Percentiles rank a stretch among this genome's conserved stretches.
Evolutionary conservation across 2,329 filamentous ascomycete species (phyloP).

Genomic region (Penicillium sp.): DNA sequence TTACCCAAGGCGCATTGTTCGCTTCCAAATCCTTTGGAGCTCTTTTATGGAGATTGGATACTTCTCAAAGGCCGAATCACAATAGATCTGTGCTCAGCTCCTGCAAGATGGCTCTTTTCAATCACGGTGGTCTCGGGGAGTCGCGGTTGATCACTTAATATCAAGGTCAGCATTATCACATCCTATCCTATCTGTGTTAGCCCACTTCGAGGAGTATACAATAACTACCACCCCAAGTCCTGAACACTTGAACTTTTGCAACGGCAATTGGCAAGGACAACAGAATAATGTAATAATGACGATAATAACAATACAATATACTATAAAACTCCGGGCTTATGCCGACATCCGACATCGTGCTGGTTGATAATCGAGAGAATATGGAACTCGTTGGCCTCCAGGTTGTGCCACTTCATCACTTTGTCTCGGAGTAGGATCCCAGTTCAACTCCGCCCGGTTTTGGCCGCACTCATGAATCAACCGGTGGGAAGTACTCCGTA

Average conservation of each 20-base stretch:
- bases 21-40: neutral
- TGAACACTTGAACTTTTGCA: neutral
- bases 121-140: neutral
- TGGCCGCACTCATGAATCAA: neutral
- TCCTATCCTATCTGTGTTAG: neutral
- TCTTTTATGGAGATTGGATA: neutral
- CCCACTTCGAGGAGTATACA: neutral
- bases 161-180: neutral
- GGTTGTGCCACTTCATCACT: neutral
- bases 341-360: neutral
- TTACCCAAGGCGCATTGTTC: conserved; percentile 2
- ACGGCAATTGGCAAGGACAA: neutral
- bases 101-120: too few species aligned
- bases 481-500: neutral
- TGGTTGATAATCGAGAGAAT: neutral
- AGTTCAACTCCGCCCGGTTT: neutral
- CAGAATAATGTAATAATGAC: too few species aligned
- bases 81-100: neutral
- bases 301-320: too few species aligned
- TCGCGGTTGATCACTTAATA: too few species aligned
- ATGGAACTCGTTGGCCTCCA: too few species aligned
- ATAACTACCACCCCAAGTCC: neutral
- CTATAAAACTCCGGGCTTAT: neutral
- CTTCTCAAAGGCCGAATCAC: neutral
- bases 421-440: conserved; percentile 1